phyloP scores from a whole-genome alignment of 2,329 filamentous ascomycete species.

The Ceratocystis papillata region DNA sequence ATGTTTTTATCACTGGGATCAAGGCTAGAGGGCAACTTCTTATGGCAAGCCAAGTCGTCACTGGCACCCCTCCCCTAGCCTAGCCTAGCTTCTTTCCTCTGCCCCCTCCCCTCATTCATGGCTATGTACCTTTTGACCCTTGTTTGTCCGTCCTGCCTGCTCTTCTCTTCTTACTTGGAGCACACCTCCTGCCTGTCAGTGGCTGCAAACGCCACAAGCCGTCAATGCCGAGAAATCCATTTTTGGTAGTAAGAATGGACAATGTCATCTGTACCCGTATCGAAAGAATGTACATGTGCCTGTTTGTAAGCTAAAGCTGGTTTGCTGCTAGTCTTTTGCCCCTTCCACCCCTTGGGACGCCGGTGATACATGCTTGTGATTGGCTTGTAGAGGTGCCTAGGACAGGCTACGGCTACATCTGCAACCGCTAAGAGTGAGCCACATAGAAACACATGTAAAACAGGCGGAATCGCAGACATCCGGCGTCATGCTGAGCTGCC shows the following conservation, averaged over 20 bases:
- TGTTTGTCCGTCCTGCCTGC: neutral
- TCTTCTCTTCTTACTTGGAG: neutral
- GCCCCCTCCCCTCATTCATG: neutral
- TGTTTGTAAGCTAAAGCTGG: neutral
- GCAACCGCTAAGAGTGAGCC: neutral
- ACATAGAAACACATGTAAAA: conserved; percentile 16
- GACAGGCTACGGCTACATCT: neutral
- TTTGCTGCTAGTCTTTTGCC: neutral
- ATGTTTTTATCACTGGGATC: conserved; percentile 1
- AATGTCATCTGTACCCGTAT: neutral
- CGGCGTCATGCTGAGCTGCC: neutral
- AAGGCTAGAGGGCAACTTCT: neutral
- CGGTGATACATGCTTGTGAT: conserved; percentile 18
- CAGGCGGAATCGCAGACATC: conserved; percentile 5
- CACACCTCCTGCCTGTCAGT: conserved; percentile 10
- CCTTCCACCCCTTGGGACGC: neutral
- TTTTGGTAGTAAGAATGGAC: neutral
- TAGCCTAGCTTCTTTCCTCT: neutral
- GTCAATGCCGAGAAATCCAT: neutral
- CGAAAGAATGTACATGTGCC: neutral
- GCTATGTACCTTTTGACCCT: conserved; percentile 2
- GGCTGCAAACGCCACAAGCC: conserved; percentile 13
- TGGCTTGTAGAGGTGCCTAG: too few species aligned
- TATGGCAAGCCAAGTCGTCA: neutral
- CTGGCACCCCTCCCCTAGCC: neutral